Evolutionary conservation across 129 eudicot species (phyloP), one percentile per base, ranked within the genome.

Genomic region (Pulicaria dysenterica): DNA sequence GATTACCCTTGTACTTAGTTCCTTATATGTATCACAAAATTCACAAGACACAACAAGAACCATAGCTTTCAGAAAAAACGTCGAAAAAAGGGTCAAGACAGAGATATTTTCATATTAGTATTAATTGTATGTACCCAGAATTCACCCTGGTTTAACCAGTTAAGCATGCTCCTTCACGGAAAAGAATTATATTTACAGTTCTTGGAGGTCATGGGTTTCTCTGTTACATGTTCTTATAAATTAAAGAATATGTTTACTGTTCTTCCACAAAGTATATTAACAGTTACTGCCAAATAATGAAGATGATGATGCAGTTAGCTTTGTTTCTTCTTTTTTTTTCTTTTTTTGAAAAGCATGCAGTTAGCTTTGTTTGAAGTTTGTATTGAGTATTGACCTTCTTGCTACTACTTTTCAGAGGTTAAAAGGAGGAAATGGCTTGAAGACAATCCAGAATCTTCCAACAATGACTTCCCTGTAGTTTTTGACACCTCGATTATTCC

Each of bases 401-500:
- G 65, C 39, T 66, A 58, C 79, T 70, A 58, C 3, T 79, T 81
- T 83, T 7, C 87, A 95, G 99, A 95, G 86, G 99, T 85, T 58
- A 91, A 81, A 82, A 86, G 99, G 84, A 88, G 99, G 79, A 95
- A 95, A 77, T 88, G 94, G 94, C 87, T 95, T 48, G 87, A 95
- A 95, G 84, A 85, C 24, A 84, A 78, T 56, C 99, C 99, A 10
- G 96, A 90, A 80, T 88, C 99, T 56, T 88, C 99, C 38, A 95
- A 86, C 78, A 95, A 95, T 66, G 95, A 90, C 42, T 78, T 79
- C 63, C 99, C 97, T 37, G 83, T 95, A 39, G 80, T 81, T 76
- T 95, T 95, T 34, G 97, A 95, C 84, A 95, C 99, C 42, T 88
- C 99, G 45, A 86, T 88, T 69, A 82, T 95, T 77, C 99, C 99